These are phyloP conservation scores for Simplicillium sp. DNA, from an alignment of 2,329 filamentous ascomycete genomes.

Conservation along the genomic window DNA sequence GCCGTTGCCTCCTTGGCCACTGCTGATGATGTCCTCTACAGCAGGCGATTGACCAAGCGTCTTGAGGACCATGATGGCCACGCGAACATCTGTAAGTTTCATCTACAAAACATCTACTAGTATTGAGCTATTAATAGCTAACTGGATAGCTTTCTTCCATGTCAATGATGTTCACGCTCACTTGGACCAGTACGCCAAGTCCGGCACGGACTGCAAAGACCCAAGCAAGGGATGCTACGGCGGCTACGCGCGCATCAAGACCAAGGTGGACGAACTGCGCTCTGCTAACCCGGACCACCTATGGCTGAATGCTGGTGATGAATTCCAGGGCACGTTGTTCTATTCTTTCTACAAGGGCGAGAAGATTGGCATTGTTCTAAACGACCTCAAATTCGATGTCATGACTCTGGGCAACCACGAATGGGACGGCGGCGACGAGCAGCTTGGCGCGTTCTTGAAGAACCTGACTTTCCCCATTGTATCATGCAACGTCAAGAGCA, in stretches of 20 bases:
- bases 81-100: constrained; percentile 39
- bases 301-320: constrained; percentile 57
- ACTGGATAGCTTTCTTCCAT: constrained; percentile 48
- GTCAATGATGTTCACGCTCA: constrained; percentile 63
- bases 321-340: constrained; percentile 61
- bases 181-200: constrained; percentile 51
- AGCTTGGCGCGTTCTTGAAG: constrained; percentile 49
- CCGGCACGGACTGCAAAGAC: constrained; percentile 51
- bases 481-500: constrained; percentile 53
- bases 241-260: constrained; percentile 56
- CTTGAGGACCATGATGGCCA: constrained; percentile 37
- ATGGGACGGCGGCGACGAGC: constrained; percentile 55
- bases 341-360: constrained; percentile 57
- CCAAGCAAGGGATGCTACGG: constrained; percentile 51
- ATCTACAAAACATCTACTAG: not conserved
- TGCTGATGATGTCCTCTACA: constrained; percentile 38
- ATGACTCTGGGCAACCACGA: constrained; percentile 63
- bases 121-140: not conserved
- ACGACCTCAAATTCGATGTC: constrained; percentile 55
- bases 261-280: constrained; percentile 46
- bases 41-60: constrained; percentile 37
- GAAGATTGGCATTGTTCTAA: constrained; percentile 59
- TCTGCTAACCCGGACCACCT: constrained; percentile 50
- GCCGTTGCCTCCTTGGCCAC: constrained; percentile 16
- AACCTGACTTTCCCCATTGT: constrained; percentile 58